Conservation (phyloP, 73 alveolate genomes). For the Uronychia setigera region DNA sequence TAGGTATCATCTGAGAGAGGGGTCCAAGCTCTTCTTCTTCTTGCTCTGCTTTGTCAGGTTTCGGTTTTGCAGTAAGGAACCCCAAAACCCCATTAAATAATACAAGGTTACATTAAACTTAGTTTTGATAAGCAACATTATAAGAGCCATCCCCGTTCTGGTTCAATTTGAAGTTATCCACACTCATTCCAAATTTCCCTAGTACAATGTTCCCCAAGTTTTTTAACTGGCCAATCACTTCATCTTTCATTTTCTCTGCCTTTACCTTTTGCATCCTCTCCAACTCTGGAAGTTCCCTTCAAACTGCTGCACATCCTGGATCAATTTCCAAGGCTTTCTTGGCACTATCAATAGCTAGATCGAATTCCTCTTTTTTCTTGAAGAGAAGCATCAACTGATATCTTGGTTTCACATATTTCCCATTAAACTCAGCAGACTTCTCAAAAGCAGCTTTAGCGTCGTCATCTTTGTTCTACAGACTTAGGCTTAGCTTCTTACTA, state of each 20-base stretch:
- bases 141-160: slow-evolving; percentile 78
- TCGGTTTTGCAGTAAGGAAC: no score
- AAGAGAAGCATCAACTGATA: slow-evolving; percentile 29
- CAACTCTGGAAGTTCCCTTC: slow-evolving; percentile 15
- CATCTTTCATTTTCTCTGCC: slow-evolving; percentile 69
- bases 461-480: slow-evolving; percentile 26
- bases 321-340: slow-evolving; percentile 33
- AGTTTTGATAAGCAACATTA: no score
- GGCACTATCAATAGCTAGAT: slow-evolving; percentile 48
- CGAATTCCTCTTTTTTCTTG: slow-evolving; percentile 45
- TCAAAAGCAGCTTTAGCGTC: slow-evolving; percentile 66
- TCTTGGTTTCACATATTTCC: slow-evolving; percentile 66
- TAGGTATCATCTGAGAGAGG: no score
- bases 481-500: slow-evolving; percentile 6
- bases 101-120: no score
- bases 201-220: slow-evolving; percentile 73
- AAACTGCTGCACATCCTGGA: slow-evolving; percentile 39
- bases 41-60: no score
- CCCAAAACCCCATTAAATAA: no score
- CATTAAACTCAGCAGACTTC: slow-evolving; percentile 68
- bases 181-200: slow-evolving; percentile 83
- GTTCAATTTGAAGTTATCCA: slow-evolving; percentile 81
- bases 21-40: no score
- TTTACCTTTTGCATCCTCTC: slow-evolving; percentile 57
- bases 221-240: slow-evolving; percentile 54